Conservation (phyloP, 139 green algal genomes). For the Deuterostichococcus epilithicus region DNA sequence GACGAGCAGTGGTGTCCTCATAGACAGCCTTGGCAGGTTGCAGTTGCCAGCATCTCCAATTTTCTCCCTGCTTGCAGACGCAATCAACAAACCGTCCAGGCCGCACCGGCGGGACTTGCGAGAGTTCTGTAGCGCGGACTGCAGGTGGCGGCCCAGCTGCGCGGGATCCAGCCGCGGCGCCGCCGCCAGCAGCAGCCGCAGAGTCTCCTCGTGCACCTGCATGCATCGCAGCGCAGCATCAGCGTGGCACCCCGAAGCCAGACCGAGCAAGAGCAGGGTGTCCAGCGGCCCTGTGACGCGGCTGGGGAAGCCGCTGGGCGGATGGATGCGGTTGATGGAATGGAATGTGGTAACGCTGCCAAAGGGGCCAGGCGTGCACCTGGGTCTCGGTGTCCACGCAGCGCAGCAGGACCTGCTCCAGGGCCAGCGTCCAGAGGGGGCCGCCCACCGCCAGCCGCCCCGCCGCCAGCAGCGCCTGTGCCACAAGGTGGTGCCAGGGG, state of each 20-base stretch:
- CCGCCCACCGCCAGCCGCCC: conserved; percentile 19
- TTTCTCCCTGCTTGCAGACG: too few relatives aligned
- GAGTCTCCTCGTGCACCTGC: conserved; percentile 70
- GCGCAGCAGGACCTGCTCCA: conserved; percentile 57
- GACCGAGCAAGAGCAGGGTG: too few relatives aligned
- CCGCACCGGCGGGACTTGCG: neutral
- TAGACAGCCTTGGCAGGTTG: too few relatives aligned
- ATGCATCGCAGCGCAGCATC: neutral
- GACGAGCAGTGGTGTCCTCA: too few relatives aligned
- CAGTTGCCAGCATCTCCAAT: too few relatives aligned
- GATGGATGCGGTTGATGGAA: too few relatives aligned
- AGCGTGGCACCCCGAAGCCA: neutral
- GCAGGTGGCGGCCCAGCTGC: conserved; percentile 47
- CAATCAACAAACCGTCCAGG: too few relatives aligned
- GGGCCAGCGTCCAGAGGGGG: conserved; percentile 47
- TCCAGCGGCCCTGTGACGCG: too few relatives aligned
- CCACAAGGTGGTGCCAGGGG: neutral
- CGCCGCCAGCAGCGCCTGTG: conserved; percentile 25
- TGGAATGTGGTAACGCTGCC: too few relatives aligned
- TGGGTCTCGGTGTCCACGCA: conserved; percentile 57
- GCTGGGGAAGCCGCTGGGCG: too few relatives aligned
- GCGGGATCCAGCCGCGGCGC: conserved; percentile 28
- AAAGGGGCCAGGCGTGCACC: conserved; percentile 28
- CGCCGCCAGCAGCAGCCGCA: conserved; percentile 63
- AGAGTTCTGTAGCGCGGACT: conserved; percentile 32